Percentiles rank a stretch among this genome's conserved stretches.
Evolutionary conservation across 208 protist genomes (phyloP).

Genomic region (Borovskyia barvae): DNA sequence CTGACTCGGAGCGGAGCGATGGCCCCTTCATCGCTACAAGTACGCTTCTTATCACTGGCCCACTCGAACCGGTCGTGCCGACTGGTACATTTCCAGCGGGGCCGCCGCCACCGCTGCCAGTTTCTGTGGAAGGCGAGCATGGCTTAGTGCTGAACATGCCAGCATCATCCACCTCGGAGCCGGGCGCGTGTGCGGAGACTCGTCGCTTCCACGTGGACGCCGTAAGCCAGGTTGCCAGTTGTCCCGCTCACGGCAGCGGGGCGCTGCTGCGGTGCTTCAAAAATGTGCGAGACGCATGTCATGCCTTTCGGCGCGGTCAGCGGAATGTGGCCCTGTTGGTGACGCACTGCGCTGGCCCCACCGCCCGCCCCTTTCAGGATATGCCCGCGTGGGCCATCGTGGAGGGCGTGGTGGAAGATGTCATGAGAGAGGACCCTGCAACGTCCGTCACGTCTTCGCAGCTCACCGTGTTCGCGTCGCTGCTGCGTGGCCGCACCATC

Average conservation of each 20-base stretch:
- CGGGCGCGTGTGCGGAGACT: too few relatives aligned
- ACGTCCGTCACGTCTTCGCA: conserved; percentile 6
- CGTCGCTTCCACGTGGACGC: conserved; percentile 27
- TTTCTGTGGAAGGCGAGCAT: neutral
- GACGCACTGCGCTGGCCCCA: conserved; percentile 13
- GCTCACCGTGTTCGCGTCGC: conserved; percentile 33
- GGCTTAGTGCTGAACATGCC: neutral
- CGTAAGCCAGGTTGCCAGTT: conserved; percentile 1
- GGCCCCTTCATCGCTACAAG: too few relatives aligned
- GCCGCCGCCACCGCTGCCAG: neutral
- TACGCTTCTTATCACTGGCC: too few relatives aligned
- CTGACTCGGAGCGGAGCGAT: too few relatives aligned
- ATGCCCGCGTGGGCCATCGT: conserved; percentile 27
- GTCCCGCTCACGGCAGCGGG: neutral
- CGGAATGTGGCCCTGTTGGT: conserved; percentile 23
- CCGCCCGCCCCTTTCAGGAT: conserved; percentile 15
- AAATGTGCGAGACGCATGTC: conserved; percentile 8
- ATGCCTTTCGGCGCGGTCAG: conserved; percentile 25
- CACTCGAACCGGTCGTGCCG: too few relatives aligned
- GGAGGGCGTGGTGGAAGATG: conserved; percentile 8
- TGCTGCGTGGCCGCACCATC: conserved; percentile 21
- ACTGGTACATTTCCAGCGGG: too few relatives aligned
- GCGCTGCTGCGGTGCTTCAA: conserved; percentile 6
- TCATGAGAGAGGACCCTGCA: too few relatives aligned
- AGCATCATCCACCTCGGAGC: too few relatives aligned